phyloP scores from a whole-genome alignment of 2,329 filamentous ascomycete species.

The Didymellaceae sp. region DNA sequence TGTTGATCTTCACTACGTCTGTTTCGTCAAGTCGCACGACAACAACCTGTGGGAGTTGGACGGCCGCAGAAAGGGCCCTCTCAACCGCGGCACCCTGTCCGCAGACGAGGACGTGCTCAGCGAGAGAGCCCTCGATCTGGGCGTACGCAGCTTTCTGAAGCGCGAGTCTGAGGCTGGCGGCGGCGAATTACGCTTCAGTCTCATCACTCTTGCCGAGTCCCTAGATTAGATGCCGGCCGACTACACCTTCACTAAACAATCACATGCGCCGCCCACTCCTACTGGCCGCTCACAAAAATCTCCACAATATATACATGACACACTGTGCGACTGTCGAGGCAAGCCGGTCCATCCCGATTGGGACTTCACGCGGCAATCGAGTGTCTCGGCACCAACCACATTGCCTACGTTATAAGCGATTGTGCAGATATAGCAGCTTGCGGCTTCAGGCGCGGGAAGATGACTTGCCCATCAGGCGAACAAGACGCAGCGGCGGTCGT shows the following conservation, averaged over 20 bases:
- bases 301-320: no score
- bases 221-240: slow-evolving; percentile 49
- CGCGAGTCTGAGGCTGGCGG: slow-evolving; percentile 61
- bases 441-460: no score
- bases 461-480: no score
- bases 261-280: not conserved
- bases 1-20: slow-evolving; percentile 95
- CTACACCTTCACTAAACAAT: not conserved
- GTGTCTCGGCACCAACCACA: no score
- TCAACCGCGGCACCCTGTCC: slow-evolving; percentile 63
- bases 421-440: no score
- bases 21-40: slow-evolving; percentile 80
- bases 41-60: slow-evolving; percentile 81
- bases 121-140: slow-evolving; percentile 74
- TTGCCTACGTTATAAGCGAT: no score
- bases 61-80: slow-evolving; percentile 73
- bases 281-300: not conserved
- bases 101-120: slow-evolving; percentile 62
- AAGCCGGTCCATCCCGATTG: no score
- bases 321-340: no score
- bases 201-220: slow-evolving; percentile 66
- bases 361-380: no score
- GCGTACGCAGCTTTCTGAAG: slow-evolving; percentile 67
- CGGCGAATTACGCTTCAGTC: slow-evolving; percentile 68
- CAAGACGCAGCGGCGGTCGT: no score